phyloP scores from a whole-genome alignment of 1,284 basidiomycete genomes.

The Cryptococcus sp. region DNA sequence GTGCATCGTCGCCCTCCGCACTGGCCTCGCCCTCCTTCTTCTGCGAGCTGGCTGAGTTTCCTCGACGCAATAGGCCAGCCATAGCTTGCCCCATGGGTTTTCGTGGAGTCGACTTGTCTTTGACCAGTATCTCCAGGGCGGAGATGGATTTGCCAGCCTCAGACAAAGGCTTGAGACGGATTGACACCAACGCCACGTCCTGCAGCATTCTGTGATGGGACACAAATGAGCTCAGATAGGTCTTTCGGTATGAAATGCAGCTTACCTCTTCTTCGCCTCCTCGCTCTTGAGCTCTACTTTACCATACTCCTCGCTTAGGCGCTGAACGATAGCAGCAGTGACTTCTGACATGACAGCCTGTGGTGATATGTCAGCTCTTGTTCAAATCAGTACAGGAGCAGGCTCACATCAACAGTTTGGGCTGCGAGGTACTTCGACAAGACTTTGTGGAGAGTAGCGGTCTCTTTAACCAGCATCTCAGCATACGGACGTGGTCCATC shows the following conservation, averaged over 20 bases:
- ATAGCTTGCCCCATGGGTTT: constrained; percentile 41
- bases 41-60: constrained; percentile 13
- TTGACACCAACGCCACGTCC: constrained; percentile 74
- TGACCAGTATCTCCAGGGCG: constrained; percentile 72
- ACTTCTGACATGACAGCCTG: constrained; percentile 91
- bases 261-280: constrained; percentile 78
- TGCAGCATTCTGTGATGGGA: constrained; percentile 62
- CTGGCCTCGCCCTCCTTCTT: constrained; percentile 1
- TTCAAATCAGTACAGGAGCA: background rate
- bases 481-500: constrained; percentile 68
- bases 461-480: constrained; percentile 90
- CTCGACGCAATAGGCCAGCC: constrained; percentile 43
- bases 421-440: constrained; percentile 82
- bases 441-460: constrained; percentile 93
- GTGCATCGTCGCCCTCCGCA: constrained; percentile 4
- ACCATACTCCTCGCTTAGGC: constrained; percentile 78
- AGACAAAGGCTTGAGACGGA: constrained; percentile 65
- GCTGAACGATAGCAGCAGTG: constrained; percentile 84
- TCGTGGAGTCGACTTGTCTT: constrained; percentile 62
- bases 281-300: constrained; percentile 76
- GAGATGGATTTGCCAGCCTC: constrained; percentile 61
- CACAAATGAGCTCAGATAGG: background rate
- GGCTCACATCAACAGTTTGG: constrained; percentile 73
- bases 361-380: constrained; percentile 1
- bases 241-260: constrained; percentile 4